These are phyloP conservation scores for Gossypium ekmanianum DNA, from an alignment of 345 rosid genomes.

Conservation along the genomic window DNA sequence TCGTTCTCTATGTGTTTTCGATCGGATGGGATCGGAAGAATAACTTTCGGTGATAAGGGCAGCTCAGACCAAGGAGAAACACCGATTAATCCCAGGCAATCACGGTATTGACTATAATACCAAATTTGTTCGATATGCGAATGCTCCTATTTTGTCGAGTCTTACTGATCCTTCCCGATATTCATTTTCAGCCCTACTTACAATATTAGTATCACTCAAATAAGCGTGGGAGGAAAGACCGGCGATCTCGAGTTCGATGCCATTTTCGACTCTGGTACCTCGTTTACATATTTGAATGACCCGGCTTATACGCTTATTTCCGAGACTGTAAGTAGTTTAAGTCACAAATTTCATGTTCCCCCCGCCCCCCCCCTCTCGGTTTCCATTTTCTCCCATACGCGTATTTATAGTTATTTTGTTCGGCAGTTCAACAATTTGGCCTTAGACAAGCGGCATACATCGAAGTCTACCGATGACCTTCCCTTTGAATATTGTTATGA, in stretches of 20 bases:
- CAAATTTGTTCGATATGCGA: not conserved
- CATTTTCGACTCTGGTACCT: conserved; percentile 69
- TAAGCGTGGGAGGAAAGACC: conserved; percentile 51
- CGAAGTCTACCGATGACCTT: conserved; percentile 23
- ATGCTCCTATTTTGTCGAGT: not conserved
- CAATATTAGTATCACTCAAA: conserved; percentile 63
- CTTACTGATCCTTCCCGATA: conserved; percentile 17
- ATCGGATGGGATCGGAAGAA: conserved; percentile 68
- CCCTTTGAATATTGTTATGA: conserved; percentile 88
- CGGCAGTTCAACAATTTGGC: conserved; percentile 65
- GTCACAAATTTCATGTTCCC: not conserved
- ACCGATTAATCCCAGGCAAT: conserved; percentile 55
- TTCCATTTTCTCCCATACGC: not conserved
- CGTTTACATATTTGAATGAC: conserved; percentile 80
- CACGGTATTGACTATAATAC: conserved; percentile 33
- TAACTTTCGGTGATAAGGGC: conserved; percentile 90
- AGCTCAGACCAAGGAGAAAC: conserved; percentile 78
- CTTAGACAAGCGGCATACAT: conserved; percentile 40
- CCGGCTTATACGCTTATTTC: conserved; percentile 64
- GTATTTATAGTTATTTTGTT: conserved; percentile 5
- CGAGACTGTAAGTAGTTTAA: conserved; percentile 51
- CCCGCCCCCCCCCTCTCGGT: conserved; percentile 1
- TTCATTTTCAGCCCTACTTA: conserved; percentile 66
- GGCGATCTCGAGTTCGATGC: conserved; percentile 43
- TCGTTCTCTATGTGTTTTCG: conserved; percentile 97